These are phyloP conservation scores for Phytophthora sansomeana DNA, from an alignment of 352 stramenopile genomes.

Conservation along the genomic window DNA sequence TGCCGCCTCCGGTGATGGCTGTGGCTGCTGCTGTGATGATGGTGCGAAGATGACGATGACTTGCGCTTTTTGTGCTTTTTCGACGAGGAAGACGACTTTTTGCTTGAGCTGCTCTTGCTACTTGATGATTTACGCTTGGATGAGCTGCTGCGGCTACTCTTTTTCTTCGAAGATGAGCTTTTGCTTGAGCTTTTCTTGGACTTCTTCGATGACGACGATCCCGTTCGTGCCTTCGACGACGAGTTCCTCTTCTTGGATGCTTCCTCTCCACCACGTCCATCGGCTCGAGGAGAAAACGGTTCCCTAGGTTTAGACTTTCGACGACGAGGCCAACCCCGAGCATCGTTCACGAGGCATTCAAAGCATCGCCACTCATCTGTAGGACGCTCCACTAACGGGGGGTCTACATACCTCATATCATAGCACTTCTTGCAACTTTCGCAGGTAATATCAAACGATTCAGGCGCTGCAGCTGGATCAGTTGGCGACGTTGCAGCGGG, in stretches of 20 bases:
- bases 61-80: slow-evolving; percentile 82
- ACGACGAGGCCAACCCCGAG: slow-evolving; percentile 78
- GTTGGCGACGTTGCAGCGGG: slow-evolving; percentile 26
- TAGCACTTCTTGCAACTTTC: slow-evolving; percentile 82
- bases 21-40: slow-evolving; percentile 61
- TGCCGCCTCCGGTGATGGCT: slow-evolving; percentile 61
- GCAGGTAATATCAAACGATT: slow-evolving; percentile 84
- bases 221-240: slow-evolving; percentile 53
- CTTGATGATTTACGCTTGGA: slow-evolving; percentile 51
- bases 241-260: slow-evolving; percentile 48
- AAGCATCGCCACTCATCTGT: slow-evolving; percentile 87
- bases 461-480: slow-evolving; percentile 37
- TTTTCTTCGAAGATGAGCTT: slow-evolving; percentile 58
- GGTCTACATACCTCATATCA: slow-evolving; percentile 87
- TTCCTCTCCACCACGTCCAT: slow-evolving; percentile 8
- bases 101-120: slow-evolving; percentile 64
- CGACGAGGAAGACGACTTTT: slow-evolving; percentile 62
- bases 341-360: slow-evolving; percentile 90
- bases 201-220: slow-evolving; percentile 56
- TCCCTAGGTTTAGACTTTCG: slow-evolving; percentile 44
- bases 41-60: slow-evolving; percentile 66
- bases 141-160: slow-evolving; percentile 51
- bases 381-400: slow-evolving; percentile 76
- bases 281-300: slow-evolving; percentile 35
- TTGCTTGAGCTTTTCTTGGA: slow-evolving; percentile 45